Conservation (phyloP, 345 rosid species). For the Alliaria petiolata region DNA sequence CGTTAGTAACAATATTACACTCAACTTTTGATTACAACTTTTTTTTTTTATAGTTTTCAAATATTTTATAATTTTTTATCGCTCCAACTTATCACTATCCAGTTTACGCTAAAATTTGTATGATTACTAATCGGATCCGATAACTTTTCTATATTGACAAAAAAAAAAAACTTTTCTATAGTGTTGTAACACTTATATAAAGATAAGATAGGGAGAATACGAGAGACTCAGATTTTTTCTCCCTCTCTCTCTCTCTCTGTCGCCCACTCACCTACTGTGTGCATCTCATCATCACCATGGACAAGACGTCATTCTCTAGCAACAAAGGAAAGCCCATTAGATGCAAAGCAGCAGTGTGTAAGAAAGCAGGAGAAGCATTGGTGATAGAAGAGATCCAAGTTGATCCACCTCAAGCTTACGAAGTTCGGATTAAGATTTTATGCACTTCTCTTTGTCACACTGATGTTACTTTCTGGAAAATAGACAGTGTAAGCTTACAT, state of each 20-base stretch:
- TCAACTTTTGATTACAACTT: no score
- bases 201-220: not conserved
- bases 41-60: no score
- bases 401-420: constrained; percentile 65
- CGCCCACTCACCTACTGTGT: not conserved
- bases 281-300: not conserved
- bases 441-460: constrained; percentile 71
- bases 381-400: constrained; percentile 62
- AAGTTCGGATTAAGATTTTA: constrained; percentile 62
- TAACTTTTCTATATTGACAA: no score
- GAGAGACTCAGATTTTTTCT: not conserved
- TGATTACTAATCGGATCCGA: no score
- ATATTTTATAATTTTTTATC: no score
- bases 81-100: no score
- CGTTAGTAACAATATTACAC: no score
- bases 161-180: no score
- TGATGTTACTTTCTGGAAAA: constrained; percentile 54
- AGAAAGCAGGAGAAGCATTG: constrained; percentile 45
- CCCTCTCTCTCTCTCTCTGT: not conserved
- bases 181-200: not conserved
- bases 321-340: constrained; percentile 42
- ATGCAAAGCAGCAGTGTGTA: constrained; percentile 72
- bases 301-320: not conserved
- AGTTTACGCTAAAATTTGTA: no score
- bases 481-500: constrained; percentile 34